Evolutionary conservation across 2,329 filamentous ascomycete genomes (phyloP), one percentile per base, ranked within the genome.

Genomic region (Phyllosticta citribraziliensis): DNA sequence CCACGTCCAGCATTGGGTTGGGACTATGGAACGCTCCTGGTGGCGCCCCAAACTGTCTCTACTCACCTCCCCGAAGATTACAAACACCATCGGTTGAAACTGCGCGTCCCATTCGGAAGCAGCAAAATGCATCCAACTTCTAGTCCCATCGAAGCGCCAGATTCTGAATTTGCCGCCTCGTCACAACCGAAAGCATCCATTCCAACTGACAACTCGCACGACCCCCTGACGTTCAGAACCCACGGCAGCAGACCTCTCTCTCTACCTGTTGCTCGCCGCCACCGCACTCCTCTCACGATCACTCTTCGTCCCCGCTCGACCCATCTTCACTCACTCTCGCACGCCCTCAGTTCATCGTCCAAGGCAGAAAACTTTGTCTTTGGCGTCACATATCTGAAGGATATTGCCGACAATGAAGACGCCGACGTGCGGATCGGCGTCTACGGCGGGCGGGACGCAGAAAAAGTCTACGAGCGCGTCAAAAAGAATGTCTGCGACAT

Each of bases 1-100:
- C 84, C 85, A 1, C 75, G 72, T 5, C 78, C 82, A 57, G 71
- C 86, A 33, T 73, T 84, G 0, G 88, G 88, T 1, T 90, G 87
- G 86, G 84, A 88, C 24, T 87, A 85, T 61, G 88, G 88, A 5
- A 90, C 88, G 0, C 68, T 90, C 0, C 84, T 88, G 64, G 75
- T 89, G 52, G 78, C 81, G n/a, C 78, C 81, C 0, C 69, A 75
- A 0, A 73, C 85, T 12, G 78, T 76, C 57, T 74, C 74, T 1
- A 77, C 78, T 14, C 72, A 78, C n/a, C 73, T 86, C 1, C 77
- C 81, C 0, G 67, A 76, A 1, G 76, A 82, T 10, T 69, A 84
- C 9, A 69, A 74, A 24, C 74, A 78, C 25, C 74, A 81, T 40
- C 78, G 83, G 55, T 72, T 88, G 63, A 87, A 87, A 68, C 70